Evolutionary conservation across 805 yeast species (phyloP).

Genomic region (Millerozyma miso): DNA sequence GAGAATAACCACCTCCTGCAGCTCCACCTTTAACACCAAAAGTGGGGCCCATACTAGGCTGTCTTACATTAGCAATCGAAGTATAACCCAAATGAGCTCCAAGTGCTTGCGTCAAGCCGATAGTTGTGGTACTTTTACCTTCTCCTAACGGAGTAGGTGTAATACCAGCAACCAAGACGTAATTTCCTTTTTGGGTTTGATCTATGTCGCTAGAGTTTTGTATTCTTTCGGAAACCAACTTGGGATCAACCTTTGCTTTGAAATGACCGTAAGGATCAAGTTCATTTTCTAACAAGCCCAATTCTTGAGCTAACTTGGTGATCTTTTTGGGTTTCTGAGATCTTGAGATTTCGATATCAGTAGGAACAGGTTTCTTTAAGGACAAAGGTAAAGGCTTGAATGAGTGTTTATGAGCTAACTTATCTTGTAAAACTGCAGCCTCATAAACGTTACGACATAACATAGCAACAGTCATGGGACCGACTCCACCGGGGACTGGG

Average conservation of each 20-base stretch:
- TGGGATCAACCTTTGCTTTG: conserved; percentile 78
- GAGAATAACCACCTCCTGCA: conserved; percentile 98
- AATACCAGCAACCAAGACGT: conserved; percentile 91
- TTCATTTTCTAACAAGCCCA: conserved; percentile 75
- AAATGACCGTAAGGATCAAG: conserved; percentile 83
- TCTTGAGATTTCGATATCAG: conserved; percentile 87
- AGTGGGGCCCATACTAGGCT: conserved; percentile 98
- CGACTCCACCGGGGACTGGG: conserved; percentile 99
- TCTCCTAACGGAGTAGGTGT: conserved; percentile 98
- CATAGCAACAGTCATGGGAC: conserved; percentile 99
- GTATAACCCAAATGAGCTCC: conserved; percentile 84
- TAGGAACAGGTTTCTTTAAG: conserved; percentile 66
- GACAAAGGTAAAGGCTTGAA: conserved; percentile 55
- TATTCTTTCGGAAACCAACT: conserved; percentile 26
- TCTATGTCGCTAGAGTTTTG: conserved; percentile 66
- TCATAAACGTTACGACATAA: conserved; percentile 75
- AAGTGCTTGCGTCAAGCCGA: conserved; percentile 94
- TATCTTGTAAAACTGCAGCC: conserved; percentile 65
- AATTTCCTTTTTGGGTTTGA: conserved; percentile 68
- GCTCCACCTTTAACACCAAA: conserved; percentile 99
- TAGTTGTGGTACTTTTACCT: conserved; percentile 95
- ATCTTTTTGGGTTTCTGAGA: conserved; percentile 84
- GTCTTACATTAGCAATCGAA: conserved; percentile 92
- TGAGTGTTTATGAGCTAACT: conserved; percentile 43
- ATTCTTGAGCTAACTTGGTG: conserved; percentile 67